Evolutionary conservation across 371 early-diverging fungal genomes (phyloP).

Genomic region (Mucor circinelloides): DNA sequence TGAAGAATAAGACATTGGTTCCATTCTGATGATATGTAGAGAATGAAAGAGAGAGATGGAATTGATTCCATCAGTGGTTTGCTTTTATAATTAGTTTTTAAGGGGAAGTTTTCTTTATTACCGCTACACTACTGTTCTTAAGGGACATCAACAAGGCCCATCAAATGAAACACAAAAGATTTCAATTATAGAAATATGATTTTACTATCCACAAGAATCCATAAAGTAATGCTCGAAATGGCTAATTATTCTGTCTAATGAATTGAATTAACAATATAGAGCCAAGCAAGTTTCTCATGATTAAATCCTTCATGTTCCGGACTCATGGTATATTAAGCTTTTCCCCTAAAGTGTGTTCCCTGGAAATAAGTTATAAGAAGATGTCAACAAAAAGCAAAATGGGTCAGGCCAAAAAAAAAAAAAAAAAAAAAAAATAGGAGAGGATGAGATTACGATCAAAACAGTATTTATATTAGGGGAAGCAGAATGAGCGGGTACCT

Average conservation of each 20-base stretch:
- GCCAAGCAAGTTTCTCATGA: neutral
- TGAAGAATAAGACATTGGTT: neutral
- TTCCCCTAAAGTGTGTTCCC: neutral
- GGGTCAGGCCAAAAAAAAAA: neutral
- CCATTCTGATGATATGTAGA: neutral
- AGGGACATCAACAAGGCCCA: neutral
- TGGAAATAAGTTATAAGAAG: neutral
- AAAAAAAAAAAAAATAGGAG: slow-evolving; percentile 1
- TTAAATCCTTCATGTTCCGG: slow-evolving; percentile 13
- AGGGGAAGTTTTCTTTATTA: neutral
- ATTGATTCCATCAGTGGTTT: neutral
- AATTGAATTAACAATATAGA: neutral
- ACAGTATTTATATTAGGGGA: neutral
- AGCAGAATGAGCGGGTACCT: neutral
- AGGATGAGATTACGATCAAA: neutral
- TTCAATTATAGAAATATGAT: neutral
- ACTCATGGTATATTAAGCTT: slow-evolving; percentile 1
- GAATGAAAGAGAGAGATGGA: neutral
- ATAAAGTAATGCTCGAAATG: neutral
- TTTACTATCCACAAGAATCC: neutral
- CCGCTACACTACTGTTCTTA: neutral
- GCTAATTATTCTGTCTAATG: neutral
- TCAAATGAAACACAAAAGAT: slow-evolving; percentile 1
- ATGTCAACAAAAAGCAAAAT: neutral
- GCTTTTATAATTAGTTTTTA: slow-evolving; percentile 1